phyloP scores from a whole-genome alignment of 1,284 basidiomycete genomes.

The Ustilago hordei region DNA sequence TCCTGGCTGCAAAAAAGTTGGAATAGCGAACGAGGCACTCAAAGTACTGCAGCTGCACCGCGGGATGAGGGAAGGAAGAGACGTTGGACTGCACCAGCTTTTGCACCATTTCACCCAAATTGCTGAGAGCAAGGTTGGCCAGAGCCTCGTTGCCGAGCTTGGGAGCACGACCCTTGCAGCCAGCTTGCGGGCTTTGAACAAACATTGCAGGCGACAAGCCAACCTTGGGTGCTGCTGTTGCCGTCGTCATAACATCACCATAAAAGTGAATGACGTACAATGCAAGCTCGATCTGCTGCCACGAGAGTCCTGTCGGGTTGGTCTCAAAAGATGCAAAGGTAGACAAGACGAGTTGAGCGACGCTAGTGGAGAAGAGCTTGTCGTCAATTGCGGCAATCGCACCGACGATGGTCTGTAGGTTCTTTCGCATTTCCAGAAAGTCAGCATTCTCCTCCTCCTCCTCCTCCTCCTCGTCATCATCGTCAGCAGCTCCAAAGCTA shows the following conservation, averaged over 20 bases:
- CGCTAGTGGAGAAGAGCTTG: constrained; percentile 79
- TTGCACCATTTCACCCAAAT: constrained; percentile 89
- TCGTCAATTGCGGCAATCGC: constrained; percentile 84
- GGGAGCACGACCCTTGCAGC: constrained; percentile 56
- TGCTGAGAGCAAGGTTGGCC: constrained; percentile 78
- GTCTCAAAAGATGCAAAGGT: constrained; percentile 78
- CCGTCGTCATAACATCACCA: constrained; percentile 75
- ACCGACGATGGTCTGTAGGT: constrained; percentile 84
- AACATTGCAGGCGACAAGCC: constrained; percentile 64
- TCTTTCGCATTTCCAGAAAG: constrained; percentile 88
- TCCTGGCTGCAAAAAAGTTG: constrained; percentile 91
- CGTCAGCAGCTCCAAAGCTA: constrained; percentile 75
- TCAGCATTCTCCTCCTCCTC: constrained; percentile 85
- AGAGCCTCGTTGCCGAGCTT: constrained; percentile 56
- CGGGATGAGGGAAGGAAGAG: constrained; percentile 83
- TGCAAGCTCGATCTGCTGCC: constrained; percentile 94
- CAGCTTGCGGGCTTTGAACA: constrained; percentile 58
- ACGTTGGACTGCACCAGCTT: constrained; percentile 86
- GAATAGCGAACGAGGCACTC: constrained; percentile 91
- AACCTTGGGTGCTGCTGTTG: constrained; percentile 61
- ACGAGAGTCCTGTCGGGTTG: constrained; percentile 76
- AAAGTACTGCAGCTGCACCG: constrained; percentile 92
- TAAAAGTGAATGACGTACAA: constrained; percentile 92
- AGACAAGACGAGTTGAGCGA: constrained; percentile 78
- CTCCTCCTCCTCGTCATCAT: constrained; percentile 74